These are phyloP conservation scores for Talinum fruticosum DNA, from an alignment of 148 eudicot genomes.

Conservation along the genomic window DNA sequence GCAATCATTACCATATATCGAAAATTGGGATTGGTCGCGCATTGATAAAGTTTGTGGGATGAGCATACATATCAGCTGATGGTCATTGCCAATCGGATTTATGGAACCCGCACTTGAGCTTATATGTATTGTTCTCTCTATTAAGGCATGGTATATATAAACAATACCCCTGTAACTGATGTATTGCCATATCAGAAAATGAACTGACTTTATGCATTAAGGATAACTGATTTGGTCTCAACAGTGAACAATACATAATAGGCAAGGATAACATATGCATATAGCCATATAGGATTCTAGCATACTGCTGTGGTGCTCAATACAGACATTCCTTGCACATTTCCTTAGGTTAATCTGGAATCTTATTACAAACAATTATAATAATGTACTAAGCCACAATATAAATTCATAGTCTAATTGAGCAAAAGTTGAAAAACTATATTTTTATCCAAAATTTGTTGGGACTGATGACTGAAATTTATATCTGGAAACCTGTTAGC, in stretches of 20 bases:
- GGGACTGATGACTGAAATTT: not conserved
- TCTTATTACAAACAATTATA: not conserved
- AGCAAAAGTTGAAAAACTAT: not conserved
- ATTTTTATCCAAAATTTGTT: slow-evolving; percentile 3
- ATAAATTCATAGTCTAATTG: not conserved
- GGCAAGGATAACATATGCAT: not conserved
- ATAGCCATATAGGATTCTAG: too few relatives aligned
- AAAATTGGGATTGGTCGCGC: too few relatives aligned
- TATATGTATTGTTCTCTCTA: too few relatives aligned
- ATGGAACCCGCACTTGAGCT: too few relatives aligned
- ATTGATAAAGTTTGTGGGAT: too few relatives aligned
- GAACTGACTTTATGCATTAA: not conserved
- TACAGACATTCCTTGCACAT: not conserved
- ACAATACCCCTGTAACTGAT: too few relatives aligned
- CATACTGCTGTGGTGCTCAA: not conserved
- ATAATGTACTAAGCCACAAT: not conserved
- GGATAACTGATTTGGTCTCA: not conserved
- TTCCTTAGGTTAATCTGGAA: too few relatives aligned
- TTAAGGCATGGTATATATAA: too few relatives aligned
- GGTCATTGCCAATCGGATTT: too few relatives aligned
- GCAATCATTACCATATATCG: too few relatives aligned
- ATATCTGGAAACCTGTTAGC: slow-evolving; percentile 19
- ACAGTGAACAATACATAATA: not conserved
- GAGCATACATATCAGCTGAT: too few relatives aligned
- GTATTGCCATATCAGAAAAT: too few relatives aligned